phyloP scores from a whole-genome alignment of 2,329 filamentous ascomycete genomes.

The Dactylellina haptotyla region DNA sequence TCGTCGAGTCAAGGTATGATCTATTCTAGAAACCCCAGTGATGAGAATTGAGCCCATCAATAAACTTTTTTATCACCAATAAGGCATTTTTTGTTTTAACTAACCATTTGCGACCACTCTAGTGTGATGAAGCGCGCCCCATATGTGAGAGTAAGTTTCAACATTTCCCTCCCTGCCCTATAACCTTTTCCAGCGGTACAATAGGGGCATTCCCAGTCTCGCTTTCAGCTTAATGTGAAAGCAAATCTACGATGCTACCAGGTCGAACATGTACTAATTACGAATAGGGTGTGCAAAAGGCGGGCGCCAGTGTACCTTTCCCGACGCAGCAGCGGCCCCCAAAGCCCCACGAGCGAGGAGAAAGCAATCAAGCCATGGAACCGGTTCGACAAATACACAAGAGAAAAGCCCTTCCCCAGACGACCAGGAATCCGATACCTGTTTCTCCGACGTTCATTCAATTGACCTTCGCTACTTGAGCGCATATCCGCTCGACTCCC shows the following conservation, averaged over 20 bases:
- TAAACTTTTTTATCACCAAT: too few relatives aligned
- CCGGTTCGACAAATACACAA: constrained; percentile 27
- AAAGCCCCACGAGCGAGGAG: constrained; percentile 56
- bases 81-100: too few relatives aligned
- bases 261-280: too few relatives aligned
- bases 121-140: constrained; percentile 92
- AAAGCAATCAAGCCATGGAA: constrained; percentile 50
- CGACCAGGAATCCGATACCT: constrained; percentile 65
- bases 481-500: constrained; percentile 60
- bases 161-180: neutral
- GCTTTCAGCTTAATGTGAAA: too few relatives aligned
- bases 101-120: neutral
- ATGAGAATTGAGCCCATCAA: too few relatives aligned
- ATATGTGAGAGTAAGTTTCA: constrained; percentile 76
- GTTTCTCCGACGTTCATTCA: constrained; percentile 57
- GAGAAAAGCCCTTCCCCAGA: constrained; percentile 65
- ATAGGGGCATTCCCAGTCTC: too few relatives aligned
- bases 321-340: constrained; percentile 70
- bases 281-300: constrained; percentile 85
- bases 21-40: too few relatives aligned
- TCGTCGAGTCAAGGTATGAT: constrained; percentile 79
- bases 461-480: constrained; percentile 57
- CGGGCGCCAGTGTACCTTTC: constrained; percentile 88
- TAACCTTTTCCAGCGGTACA: too few relatives aligned
- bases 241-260: too few relatives aligned